Evolutionary conservation across 2,329 filamentous ascomycete species (phyloP).

Genomic region (Aspergillus cejpii): DNA sequence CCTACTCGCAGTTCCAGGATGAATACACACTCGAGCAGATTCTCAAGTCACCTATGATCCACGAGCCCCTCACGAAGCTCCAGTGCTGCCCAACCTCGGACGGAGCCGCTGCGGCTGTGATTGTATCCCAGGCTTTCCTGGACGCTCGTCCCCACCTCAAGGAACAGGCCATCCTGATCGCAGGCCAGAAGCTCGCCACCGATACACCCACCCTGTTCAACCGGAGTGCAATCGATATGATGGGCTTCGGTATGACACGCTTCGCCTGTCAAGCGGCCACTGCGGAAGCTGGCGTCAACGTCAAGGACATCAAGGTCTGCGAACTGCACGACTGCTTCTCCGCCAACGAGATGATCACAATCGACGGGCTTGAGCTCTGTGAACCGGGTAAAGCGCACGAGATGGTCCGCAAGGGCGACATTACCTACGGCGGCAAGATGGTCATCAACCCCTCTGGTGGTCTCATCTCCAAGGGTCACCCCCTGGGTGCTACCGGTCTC

Average conservation of each 20-base stretch:
- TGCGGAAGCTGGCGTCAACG: conserved; percentile 57
- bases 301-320: conserved; percentile 70
- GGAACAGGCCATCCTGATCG: conserved; percentile 76
- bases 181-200: conserved; percentile 80
- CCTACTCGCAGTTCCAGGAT: conserved; percentile 95
- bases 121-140: conserved; percentile 85
- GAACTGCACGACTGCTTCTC: conserved; percentile 97
- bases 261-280: conserved; percentile 64
- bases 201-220: conserved; percentile 76
- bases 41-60: conserved; percentile 66
- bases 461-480: conserved; percentile 92
- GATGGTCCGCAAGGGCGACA: conserved; percentile 76
- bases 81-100: conserved; percentile 97
- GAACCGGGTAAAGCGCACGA: conserved; percentile 82
- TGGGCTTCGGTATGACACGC: conserved; percentile 81
- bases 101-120: conserved; percentile 77
- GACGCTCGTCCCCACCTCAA: conserved; percentile 75
- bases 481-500: conserved; percentile 86
- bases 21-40: conserved; percentile 85
- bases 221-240: conserved; percentile 72
- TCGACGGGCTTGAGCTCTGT: conserved; percentile 77
- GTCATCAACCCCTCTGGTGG: conserved; percentile 92
- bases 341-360: conserved; percentile 83
- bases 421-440: conserved; percentile 77
- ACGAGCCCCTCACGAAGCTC: conserved; percentile 87